Base-by-base conservation (phyloP, 306 rosid species). In the Pachyrhizus erosus region DNA sequence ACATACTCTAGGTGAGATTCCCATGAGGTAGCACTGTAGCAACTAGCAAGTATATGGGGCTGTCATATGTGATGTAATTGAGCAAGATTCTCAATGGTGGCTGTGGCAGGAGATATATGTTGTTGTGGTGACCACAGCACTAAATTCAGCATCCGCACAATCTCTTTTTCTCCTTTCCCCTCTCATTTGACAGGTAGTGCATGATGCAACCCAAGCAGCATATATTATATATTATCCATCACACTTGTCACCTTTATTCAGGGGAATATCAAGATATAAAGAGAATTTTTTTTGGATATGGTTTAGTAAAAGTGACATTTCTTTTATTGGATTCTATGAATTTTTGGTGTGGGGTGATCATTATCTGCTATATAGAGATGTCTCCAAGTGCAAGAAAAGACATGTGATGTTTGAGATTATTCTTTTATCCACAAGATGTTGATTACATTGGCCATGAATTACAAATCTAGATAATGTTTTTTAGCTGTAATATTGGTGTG, bases 81-180 rank as follows among this genome's bases (percentile, higher is more conserved):
- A 40, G 33, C 21, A 80, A 80, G 77, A 70, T 24, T 80, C 71
- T 57, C 5, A 13, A 29, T 12, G 43, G 13, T 65, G 71, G 62
- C 6, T 39, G 49, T 55, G 61, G 77, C 62, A 80, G 71, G 77
- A 55, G 70, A 79, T 69, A 40, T 26, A 70, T 57, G 72, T 58
- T 70, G 71, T 13, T 46, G 52, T 54, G 72, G 62, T n/a, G 14
- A 66, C 54, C 80, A 15, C 27, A 39, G 7, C 80, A 33, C 57
- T 5, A 2, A 68, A 7, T 33, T 37, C 5, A 39, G 12, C 58
- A 7, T 2, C 9, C 39, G 4, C 42, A 68, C 27, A 58, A 9
- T 21, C 21, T 55, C n/a, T n/a, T 8, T 20, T 7, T 54, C 20
- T 18, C 20, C 2, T 54, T 21, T 21, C 2, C 31, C 31, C 15